Base-by-base conservation (phyloP, 2,329 filamentous ascomycete genomes). In the Pseudogymnoascus sp. region DNA sequence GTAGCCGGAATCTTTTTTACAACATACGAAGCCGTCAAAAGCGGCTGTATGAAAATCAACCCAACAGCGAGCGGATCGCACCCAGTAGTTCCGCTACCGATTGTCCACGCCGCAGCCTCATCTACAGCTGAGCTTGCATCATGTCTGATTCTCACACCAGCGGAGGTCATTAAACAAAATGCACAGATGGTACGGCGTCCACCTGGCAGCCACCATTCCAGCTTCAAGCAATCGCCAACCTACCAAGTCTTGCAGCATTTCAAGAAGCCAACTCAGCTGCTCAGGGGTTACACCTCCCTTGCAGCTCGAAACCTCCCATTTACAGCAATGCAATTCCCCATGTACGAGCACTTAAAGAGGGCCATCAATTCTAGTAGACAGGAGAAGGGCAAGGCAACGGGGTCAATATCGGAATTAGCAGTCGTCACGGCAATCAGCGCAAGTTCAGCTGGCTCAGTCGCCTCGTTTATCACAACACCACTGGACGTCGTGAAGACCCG, bases 151-250 rank as follows among this genome's bases (percentile, higher is more conserved):
- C 81, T 96, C 34, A 92, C 91, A 0, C 92, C 91, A 0, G 90
- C 90, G 12, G 91, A 96, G 71, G 89, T 95, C 6, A 82, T 96
- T 64, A 96, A 96, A 75, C 91, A 95, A 71, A 96, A 96, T 72
- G 90, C 92, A 0, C 91, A 96, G 72, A 91, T 96, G 81, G 77
- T 94, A 0, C 76, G 76, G 19, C 68, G 63, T 8, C 69, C 67
- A 12, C 60, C 62, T 34, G 26, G 48, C 68, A 13, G 64, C 64
- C n/a, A 78, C 77, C 0, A 82, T 79, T 0, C 55, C 4, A 5
- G 30, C 66, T 81, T n/a, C 72, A 74, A 61, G 77, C 78, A 0
- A 71, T 83, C 63, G 71, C 61, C 78, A 76, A 72, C 71, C 72
- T 45, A 84, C 5, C 73, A 82, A 69, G 83, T 83, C 0, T 70